Evolutionary conservation across 441 rosid genomes (phyloP).

Genomic region (Pelargonium myrrhifolium): DNA sequence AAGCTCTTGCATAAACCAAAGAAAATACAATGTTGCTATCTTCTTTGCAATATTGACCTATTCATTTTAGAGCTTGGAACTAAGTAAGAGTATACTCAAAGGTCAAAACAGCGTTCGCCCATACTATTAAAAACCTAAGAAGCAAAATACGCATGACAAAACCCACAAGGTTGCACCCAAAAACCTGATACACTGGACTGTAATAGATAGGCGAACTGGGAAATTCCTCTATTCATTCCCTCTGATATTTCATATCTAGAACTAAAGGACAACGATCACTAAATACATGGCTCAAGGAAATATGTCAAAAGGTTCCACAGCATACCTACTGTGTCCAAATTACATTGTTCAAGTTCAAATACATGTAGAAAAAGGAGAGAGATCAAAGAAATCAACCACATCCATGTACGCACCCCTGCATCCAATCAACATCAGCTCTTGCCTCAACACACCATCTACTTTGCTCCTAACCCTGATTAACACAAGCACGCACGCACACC

Average conservation of each 20-base stretch:
- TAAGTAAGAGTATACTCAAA: too few relatives aligned
- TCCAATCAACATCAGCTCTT: constrained; percentile 6
- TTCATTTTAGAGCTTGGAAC: too few relatives aligned
- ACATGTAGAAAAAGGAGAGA: constrained; percentile 23
- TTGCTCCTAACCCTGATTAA: constrained; percentile 38
- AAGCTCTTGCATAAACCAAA: too few relatives aligned
- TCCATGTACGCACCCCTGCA: constrained; percentile 13
- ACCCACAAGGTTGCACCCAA: background rate
- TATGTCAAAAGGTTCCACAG: constrained; percentile 30
- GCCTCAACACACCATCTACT: constrained; percentile 19
- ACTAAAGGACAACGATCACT: constrained; percentile 18
- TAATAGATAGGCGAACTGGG: background rate
- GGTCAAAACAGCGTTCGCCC: too few relatives aligned
- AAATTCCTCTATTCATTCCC: constrained; percentile 26
- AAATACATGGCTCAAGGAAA: constrained; percentile 27
- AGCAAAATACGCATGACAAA: too few relatives aligned
- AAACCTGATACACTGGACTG: background rate
- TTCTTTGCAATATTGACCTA: too few relatives aligned
- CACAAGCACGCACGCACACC: constrained; percentile 10
- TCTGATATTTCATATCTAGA: constrained; percentile 11
- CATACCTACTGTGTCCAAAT: constrained; percentile 27
- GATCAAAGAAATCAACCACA: constrained; percentile 27
- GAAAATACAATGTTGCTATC: too few relatives aligned
- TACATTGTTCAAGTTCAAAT: constrained; percentile 23
- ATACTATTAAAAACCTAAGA: too few relatives aligned